Conservation (phyloP, 2,329 filamentous ascomycete genomes). For the Penicillium sp. region DNA sequence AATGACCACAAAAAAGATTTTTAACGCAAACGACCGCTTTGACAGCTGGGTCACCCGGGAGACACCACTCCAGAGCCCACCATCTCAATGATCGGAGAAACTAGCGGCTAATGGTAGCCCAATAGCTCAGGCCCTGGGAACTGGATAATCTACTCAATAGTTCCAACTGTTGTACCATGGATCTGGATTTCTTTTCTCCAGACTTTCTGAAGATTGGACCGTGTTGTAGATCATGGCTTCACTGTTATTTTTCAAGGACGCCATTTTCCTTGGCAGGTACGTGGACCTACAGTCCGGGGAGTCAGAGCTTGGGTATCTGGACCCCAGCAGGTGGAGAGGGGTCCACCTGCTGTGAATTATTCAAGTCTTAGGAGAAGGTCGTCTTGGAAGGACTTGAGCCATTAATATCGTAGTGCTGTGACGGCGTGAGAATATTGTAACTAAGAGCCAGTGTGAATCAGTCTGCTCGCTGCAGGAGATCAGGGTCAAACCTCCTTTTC, state of each 20-base stretch:
- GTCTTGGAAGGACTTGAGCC: background rate
- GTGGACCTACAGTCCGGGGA: background rate
- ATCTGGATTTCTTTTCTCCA: constrained; percentile 7
- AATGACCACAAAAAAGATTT: constrained; percentile 11
- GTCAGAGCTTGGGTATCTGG: background rate
- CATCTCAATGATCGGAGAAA: constrained; percentile 18
- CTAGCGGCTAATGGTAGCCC: constrained; percentile 24
- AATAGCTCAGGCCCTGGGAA: constrained; percentile 25
- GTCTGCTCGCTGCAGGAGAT: background rate
- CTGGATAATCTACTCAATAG: constrained; percentile 14
- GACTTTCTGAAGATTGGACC: constrained; percentile 1
- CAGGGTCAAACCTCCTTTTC: background rate
- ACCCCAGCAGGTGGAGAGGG: background rate
- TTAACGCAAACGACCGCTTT: constrained; percentile 27
- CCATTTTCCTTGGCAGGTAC: background rate
- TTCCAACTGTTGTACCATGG: constrained; percentile 21
- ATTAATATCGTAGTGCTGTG: background rate
- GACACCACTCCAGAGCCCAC: background rate
- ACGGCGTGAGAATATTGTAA: background rate
- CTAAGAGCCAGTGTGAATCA: background rate
- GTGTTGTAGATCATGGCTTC: constrained; percentile 9
- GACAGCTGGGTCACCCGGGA: constrained; percentile 13
- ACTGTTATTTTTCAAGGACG: background rate
- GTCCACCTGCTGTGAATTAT: constrained; percentile 14
- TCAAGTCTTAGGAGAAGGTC: background rate